Percentiles rank a stretch among this genome's conserved stretches.
phyloP scores from a whole-genome alignment of 1,139 yeast genomes.

The Wickerhamomyces sp. region DNA sequence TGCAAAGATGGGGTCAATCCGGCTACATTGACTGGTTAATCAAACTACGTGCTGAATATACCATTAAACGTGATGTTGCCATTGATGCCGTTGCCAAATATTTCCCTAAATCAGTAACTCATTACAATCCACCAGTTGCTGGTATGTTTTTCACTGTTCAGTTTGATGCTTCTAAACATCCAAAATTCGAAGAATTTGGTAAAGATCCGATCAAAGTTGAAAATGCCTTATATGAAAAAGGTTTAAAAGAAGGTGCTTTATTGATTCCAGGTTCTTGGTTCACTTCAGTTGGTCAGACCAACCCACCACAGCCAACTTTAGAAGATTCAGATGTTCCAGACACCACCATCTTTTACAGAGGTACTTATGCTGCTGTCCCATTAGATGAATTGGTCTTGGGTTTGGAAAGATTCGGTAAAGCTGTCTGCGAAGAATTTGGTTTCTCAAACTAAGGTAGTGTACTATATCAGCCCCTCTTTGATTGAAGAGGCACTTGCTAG shows the following conservation, averaged over 20 bases:
- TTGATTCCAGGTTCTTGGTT: conserved; percentile 94
- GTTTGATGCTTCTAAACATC: conserved; percentile 76
- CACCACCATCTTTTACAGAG: conserved; percentile 69
- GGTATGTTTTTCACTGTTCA: conserved; percentile 90
- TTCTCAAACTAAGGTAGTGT: neutral
- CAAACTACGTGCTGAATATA: conserved; percentile 72
- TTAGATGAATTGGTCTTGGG: conserved; percentile 50
- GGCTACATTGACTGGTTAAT: conserved; percentile 84
- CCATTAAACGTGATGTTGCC: conserved; percentile 71
- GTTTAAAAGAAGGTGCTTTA: conserved; percentile 60
- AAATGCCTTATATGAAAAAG: conserved; percentile 56
- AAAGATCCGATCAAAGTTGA: conserved; percentile 61
- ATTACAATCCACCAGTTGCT: conserved; percentile 72
- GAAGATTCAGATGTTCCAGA: conserved; percentile 31
- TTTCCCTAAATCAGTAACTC: conserved; percentile 54
- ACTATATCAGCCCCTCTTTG: too few species aligned
- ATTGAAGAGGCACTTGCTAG: too few species aligned
- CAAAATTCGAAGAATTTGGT: conserved; percentile 50
- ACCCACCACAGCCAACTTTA: conserved; percentile 40
- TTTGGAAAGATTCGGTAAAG: conserved; percentile 51
- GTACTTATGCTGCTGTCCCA: conserved; percentile 76
- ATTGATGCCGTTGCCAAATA: conserved; percentile 57
- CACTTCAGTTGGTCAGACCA: conserved; percentile 36
- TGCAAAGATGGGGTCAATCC: conserved; percentile 66
- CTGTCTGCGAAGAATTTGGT: conserved; percentile 39